Evolutionary conservation across 306 rosid genomes (phyloP).

Genomic region (cucumber (Cucumis sativus)): DNA sequence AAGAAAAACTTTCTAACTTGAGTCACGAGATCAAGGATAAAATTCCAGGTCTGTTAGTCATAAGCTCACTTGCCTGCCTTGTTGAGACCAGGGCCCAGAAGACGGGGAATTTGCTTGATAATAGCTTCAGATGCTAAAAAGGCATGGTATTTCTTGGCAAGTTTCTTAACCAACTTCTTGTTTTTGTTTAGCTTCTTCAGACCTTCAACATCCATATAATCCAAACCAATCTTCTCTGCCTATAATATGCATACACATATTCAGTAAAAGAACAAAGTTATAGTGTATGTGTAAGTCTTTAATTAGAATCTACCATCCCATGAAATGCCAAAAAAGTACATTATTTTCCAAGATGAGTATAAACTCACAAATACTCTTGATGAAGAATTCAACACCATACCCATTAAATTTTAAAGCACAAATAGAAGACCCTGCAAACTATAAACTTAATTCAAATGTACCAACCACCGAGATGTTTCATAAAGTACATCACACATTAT

Average conservation of each 20-base stretch:
- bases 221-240: slow-evolving; percentile 77
- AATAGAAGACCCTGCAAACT: neutral
- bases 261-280: neutral
- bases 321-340: neutral
- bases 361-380: neutral
- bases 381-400: neutral
- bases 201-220: slow-evolving; percentile 65
- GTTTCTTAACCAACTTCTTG: slow-evolving; percentile 60
- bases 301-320: too few relatives aligned
- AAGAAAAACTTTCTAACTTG: neutral
- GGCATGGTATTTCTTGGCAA: slow-evolving; percentile 74
- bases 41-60: neutral
- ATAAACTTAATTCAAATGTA: neutral
- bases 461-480: neutral
- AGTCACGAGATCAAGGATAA: neutral
- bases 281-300: neutral
- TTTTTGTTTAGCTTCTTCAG: slow-evolving; percentile 79
- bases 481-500: neutral
- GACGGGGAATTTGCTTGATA: slow-evolving; percentile 83
- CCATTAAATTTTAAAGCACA: neutral
- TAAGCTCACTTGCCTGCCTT: slow-evolving; percentile 59
- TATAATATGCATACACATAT: slow-evolving; percentile 9
- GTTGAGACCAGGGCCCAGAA: slow-evolving; percentile 83
- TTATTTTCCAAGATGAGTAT: neutral
- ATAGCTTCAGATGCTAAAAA: slow-evolving; percentile 84